Evolutionary conservation across 2,329 filamentous ascomycete species (phyloP).

Genomic region (Didymellaceae sp.): DNA sequence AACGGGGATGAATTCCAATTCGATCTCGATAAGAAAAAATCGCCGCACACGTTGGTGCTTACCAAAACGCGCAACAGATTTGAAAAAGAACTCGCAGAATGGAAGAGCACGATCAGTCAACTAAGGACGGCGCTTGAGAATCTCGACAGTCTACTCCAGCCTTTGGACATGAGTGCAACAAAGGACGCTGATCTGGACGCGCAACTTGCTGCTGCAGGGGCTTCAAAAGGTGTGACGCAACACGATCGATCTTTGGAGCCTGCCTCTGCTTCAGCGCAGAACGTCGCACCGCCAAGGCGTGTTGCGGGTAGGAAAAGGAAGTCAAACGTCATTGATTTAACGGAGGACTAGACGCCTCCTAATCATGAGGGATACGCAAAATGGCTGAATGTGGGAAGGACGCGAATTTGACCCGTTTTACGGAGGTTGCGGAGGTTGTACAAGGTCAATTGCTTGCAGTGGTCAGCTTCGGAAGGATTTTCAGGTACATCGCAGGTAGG

Average conservation of each 20-base stretch:
- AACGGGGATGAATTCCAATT: neutral
- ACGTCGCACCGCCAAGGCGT: neutral
- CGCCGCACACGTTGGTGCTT: neutral
- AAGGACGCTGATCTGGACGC: neutral
- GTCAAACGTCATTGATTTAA: neutral
- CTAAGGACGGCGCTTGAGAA: neutral
- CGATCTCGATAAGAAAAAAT: neutral
- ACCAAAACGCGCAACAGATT: neutral
- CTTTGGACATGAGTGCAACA: neutral
- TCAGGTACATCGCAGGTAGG: too few species aligned
- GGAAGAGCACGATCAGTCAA: neutral
- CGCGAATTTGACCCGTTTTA: too few species aligned
- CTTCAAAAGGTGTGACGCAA: neutral
- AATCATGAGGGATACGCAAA: too few species aligned
- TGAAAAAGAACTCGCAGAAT: neutral
- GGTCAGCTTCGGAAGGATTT: too few species aligned
- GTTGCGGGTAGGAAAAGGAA: neutral
- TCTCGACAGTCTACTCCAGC: neutral
- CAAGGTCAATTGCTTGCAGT: too few species aligned
- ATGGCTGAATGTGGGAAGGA: too few species aligned
- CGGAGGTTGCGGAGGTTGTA: too few species aligned
- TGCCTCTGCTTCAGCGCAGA: neutral
- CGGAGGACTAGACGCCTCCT: neutral
- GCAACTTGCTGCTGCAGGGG: neutral
- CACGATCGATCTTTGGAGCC: neutral